Evolutionary conservation across 2,329 filamentous ascomycete genomes (phyloP).

Genomic region (Cladophialophora chaetospira): DNA sequence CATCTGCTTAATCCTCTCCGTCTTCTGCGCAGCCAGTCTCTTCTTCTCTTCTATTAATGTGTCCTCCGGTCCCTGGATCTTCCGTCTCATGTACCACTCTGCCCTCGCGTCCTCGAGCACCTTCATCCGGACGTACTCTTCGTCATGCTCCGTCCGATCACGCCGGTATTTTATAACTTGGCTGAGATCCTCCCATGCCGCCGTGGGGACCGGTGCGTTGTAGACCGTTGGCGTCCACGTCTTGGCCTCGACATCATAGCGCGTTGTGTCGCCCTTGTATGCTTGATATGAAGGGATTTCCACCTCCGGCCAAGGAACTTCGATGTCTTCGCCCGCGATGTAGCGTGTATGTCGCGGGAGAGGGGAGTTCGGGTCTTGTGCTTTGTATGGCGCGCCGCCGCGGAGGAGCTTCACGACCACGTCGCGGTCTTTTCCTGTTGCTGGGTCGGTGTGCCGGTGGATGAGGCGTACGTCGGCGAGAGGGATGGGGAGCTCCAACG

Average conservation of each 20-base stretch:
- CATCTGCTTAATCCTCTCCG: constrained; percentile 12
- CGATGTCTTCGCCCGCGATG: constrained; percentile 63
- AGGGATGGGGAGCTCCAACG: constrained; percentile 61
- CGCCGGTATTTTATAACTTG: constrained; percentile 17
- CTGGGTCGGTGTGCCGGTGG: constrained; percentile 68
- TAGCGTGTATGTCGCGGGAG: constrained; percentile 50
- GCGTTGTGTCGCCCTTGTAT: constrained; percentile 69
- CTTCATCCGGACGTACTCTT: constrained; percentile 31
- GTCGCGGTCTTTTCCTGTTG: constrained; percentile 58
- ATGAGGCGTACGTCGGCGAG: constrained; percentile 79
- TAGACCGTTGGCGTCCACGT: constrained; percentile 25
- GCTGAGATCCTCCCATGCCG: constrained; percentile 19
- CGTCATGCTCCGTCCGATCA: constrained; percentile 23
- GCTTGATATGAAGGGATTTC: constrained; percentile 56
- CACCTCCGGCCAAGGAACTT: constrained; percentile 74
- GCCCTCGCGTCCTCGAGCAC: constrained; percentile 31
- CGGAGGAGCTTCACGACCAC: constrained; percentile 74
- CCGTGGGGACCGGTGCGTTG: constrained; percentile 13
- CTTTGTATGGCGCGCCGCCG: constrained; percentile 52
- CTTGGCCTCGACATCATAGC: constrained; percentile 69
- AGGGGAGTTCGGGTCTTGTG: constrained; percentile 52
- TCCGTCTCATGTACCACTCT: constrained; percentile 28
- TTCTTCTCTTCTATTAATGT: constrained; percentile 14
- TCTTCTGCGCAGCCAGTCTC: constrained; percentile 6
- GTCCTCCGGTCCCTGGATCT: constrained; percentile 20